Percentiles rank a stretch among this genome's conserved stretches.
Evolutionary conservation across 768 basidiomycete genomes (phyloP).

Genomic region (Hemileccinum impolitum): DNA sequence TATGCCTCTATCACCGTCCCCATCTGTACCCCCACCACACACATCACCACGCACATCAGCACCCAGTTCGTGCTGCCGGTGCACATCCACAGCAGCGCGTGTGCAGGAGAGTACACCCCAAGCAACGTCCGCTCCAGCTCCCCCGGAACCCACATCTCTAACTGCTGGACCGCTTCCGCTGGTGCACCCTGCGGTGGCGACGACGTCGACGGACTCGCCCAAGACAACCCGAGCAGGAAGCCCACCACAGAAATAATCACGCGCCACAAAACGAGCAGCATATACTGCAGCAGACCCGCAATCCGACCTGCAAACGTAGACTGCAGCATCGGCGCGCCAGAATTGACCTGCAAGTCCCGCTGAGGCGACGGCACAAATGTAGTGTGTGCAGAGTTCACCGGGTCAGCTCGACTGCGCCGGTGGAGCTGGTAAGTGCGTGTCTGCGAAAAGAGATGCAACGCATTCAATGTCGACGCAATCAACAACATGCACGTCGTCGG

Average conservation of each 20-base stretch:
- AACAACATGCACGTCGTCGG: slow-evolving; percentile 59
- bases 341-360: slow-evolving; percentile 13
- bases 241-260: slow-evolving; percentile 56
- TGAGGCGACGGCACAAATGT: slow-evolving; percentile 54
- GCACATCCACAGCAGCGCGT: slow-evolving; percentile 70
- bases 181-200: slow-evolving; percentile 36
- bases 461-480: slow-evolving; percentile 52
- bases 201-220: slow-evolving; percentile 36
- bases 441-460: slow-evolving; percentile 67
- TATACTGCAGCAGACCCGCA: slow-evolving; percentile 27
- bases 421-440: slow-evolving; percentile 68
- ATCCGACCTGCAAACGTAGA: slow-evolving; percentile 45
- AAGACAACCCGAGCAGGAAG: slow-evolving; percentile 62
- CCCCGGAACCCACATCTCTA: slow-evolving; percentile 77
- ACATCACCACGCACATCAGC: slow-evolving; percentile 65
- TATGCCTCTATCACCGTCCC: slow-evolving; percentile 39
- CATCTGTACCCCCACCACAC: slow-evolving; percentile 62
- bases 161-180: slow-evolving; percentile 61
- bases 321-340: slow-evolving; percentile 38
- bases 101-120: slow-evolving; percentile 74
- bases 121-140: slow-evolving; percentile 69
- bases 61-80: slow-evolving; percentile 76
- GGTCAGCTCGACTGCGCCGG: slow-evolving; percentile 48
- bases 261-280: slow-evolving; percentile 44
- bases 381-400: slow-evolving; percentile 66